Conservation (phyloP, 108 stramenopile genomes). For the Nitzschia sp. region DNA sequence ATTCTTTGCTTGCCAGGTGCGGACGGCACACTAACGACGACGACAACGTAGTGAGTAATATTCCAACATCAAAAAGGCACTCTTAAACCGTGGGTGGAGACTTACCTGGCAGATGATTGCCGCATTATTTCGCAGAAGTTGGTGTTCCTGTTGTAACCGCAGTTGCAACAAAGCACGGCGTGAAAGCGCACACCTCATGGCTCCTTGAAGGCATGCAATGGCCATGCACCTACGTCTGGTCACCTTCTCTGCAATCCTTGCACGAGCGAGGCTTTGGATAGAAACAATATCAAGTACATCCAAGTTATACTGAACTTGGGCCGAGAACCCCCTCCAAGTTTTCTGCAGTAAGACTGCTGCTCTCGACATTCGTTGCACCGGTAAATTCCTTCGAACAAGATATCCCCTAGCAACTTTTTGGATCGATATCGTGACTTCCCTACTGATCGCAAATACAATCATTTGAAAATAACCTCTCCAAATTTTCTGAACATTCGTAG, state of each 20-base stretch:
- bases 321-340: conserved; percentile 46
- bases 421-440: conserved; percentile 14
- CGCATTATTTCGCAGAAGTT: neutral
- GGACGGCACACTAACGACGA: conserved; percentile 14
- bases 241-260: conserved; percentile 19
- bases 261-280: conserved; percentile 46
- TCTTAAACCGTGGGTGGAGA: too few relatives aligned
- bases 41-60: neutral
- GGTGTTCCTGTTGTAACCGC: neutral
- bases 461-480: conserved; percentile 28
- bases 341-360: conserved; percentile 41
- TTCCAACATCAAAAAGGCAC: neutral
- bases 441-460: conserved; percentile 11
- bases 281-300: conserved; percentile 45
- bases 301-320: conserved; percentile 40
- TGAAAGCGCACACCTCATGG: conserved; percentile 23
- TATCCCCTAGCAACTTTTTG: conserved; percentile 25
- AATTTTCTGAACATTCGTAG: conserved; percentile 44
- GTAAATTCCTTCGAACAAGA: conserved; percentile 3
- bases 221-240: neutral
- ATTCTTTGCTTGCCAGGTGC: conserved; percentile 1
- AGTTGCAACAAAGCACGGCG: neutral
- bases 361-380: neutral
- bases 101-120: conserved; percentile 13
- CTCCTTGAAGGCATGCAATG: conserved; percentile 24